These are phyloP conservation scores for Lagerstroemia speciosa DNA, from an alignment of 345 rosid genomes.

Conservation along the genomic window DNA sequence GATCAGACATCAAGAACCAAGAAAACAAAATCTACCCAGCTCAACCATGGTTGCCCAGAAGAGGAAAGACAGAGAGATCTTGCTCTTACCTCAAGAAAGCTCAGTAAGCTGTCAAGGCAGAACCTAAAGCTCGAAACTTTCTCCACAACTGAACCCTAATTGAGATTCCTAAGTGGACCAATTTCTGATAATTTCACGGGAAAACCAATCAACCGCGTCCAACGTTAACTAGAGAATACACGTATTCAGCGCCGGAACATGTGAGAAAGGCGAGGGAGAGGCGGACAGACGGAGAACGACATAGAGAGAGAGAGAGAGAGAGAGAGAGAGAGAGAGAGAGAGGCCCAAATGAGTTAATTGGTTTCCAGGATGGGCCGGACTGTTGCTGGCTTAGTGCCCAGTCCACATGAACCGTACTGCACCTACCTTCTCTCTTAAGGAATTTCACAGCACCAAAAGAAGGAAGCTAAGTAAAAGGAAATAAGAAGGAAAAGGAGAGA, in stretches of 20 bases:
- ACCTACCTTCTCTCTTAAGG: no score
- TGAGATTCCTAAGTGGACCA: slow-evolving; percentile 1
- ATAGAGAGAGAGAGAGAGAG: no score
- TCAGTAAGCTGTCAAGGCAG: background rate
- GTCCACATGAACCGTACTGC: no score
- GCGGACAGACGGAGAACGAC: background rate
- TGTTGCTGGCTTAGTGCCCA: no score
- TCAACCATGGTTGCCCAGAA: background rate
- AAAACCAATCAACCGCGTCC: background rate
- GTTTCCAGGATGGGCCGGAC: no score
- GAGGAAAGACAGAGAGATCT: background rate
- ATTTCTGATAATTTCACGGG: slow-evolving; percentile 2
- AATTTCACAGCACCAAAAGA: no score
- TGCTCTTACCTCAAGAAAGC: slow-evolving; percentile 5
- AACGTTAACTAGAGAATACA: background rate
- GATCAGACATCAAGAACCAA: background rate
- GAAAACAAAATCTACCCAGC: background rate
- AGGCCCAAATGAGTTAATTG: no score
- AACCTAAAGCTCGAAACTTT: background rate
- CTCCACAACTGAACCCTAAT: background rate
- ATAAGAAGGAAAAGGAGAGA: no score
- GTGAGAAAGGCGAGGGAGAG: background rate
- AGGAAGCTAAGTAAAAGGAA: no score
- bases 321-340: no score
- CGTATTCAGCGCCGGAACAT: background rate